These are phyloP conservation scores for Podospora pseudocomata DNA, from an alignment of 495 filamentous ascomycete species.

Conservation along the genomic window DNA sequence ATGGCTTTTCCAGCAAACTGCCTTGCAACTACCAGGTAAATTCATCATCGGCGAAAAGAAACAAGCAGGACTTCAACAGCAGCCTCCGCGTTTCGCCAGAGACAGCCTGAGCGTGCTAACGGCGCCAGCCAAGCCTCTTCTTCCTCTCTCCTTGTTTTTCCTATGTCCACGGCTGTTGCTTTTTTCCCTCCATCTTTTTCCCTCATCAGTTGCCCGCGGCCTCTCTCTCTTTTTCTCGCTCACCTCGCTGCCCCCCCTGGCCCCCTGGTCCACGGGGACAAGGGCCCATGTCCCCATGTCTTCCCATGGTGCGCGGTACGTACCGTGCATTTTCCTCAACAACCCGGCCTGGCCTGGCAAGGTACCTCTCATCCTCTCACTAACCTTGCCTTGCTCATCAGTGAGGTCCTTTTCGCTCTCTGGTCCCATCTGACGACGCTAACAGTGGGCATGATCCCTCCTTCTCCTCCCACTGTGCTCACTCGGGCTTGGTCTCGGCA, in stretches of 20 bases:
- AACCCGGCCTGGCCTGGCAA: not conserved
- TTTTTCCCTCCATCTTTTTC: not conserved
- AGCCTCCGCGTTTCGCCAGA: conserved; percentile 18
- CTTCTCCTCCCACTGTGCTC: conserved; percentile 3
- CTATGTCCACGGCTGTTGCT: not conserved
- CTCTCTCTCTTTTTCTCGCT: conserved; percentile 11
- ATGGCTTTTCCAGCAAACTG: not conserved
- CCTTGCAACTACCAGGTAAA: too few relatives aligned
- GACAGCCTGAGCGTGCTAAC: conserved; percentile 10
- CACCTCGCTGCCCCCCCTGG: conserved; percentile 9
- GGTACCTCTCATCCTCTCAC: not conserved
- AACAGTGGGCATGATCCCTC: conserved; percentile 14
- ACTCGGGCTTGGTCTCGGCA: not conserved
- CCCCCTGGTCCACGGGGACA: conserved; percentile 7
- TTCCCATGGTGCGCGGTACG: conserved; percentile 4
- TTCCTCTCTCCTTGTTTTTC: not conserved
- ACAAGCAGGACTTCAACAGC: not conserved
- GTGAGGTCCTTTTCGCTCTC: conserved; percentile 10
- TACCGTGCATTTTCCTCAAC: not conserved
- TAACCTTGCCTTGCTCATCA: conserved; percentile 2
- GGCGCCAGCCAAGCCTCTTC: conserved; percentile 12
- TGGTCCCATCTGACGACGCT: conserved; percentile 17
- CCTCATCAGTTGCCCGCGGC: not conserved
- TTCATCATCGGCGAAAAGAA: not conserved
- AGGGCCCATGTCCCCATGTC: not conserved